A percentile compares a stretch with the other conserved stretches of the same genome.
Conservation (phyloP, 2,329 filamentous ascomycete genomes). For the Colletotrichum sp. region DNA sequence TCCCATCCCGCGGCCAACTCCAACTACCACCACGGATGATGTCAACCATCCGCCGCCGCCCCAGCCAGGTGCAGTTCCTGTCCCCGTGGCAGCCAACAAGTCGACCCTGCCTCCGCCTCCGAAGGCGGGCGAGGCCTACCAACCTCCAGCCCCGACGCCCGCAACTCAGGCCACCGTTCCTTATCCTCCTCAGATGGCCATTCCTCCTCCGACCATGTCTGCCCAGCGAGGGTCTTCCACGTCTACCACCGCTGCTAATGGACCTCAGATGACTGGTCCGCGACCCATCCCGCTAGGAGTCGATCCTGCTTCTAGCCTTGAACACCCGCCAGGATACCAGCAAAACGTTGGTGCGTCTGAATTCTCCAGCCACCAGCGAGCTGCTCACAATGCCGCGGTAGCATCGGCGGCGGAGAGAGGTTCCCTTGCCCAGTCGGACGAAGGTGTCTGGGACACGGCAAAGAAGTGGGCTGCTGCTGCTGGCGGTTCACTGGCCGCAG, state of each 20-base stretch:
- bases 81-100: conserved; percentile 35
- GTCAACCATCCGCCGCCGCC: conserved; percentile 53
- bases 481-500: conserved; percentile 61
- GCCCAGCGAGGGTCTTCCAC: conserved; percentile 52
- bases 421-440: conserved; percentile 32
- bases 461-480: conserved; percentile 63
- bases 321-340: conserved; percentile 60
- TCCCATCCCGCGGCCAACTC: conserved; percentile 44
- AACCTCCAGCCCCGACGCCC: conserved; percentile 37
- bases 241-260: conserved; percentile 34
- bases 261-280: conserved; percentile 28
- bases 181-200: conserved; percentile 54
- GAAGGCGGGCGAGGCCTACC: conserved; percentile 51
- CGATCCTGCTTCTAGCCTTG: conserved; percentile 32
- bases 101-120: conserved; percentile 53
- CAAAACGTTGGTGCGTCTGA: conserved; percentile 61
- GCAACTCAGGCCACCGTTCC: conserved; percentile 34
- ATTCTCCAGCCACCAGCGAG: conserved; percentile 51
- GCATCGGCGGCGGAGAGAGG: conserved; percentile 31
- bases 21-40: conserved; percentile 40
- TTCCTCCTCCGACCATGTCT: conserved; percentile 49
- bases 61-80: conserved; percentile 61
- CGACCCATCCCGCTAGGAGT: conserved; percentile 29
- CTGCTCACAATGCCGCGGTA: conserved; percentile 40
- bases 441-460: conserved; percentile 59